Evolutionary conservation across 805 yeast genomes (phyloP), one percentile per base, ranked within the genome.

Genomic region (Sugiyamaella mastotermitis): DNA sequence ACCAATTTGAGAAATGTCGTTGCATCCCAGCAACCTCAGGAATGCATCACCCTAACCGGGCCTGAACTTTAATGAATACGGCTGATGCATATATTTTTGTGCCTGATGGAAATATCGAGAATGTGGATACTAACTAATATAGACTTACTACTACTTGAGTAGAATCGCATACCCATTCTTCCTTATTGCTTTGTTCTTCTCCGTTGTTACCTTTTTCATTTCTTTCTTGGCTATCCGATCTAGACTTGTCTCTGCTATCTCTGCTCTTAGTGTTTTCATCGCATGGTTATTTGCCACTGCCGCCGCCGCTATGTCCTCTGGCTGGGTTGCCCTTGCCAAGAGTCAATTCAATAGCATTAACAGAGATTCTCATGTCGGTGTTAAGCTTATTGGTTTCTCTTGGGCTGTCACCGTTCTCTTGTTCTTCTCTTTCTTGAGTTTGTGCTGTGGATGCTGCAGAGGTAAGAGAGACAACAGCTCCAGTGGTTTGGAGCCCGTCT

Each of bases 291-390:
- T 49, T 33, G 36, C 45, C 19, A 39, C 53, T 26, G 79, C 80
- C 35, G 84, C 81, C 38, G 80, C 82, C 31, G 65, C 83, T 9
- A 65, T 80, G 55, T 74, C 77, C 58, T 85, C 95, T 23, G 92
- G 94, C 2, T 83, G 74, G 31, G 60, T 72, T 45, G 94, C 81
- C n/a, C 56, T 83, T 65, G 92, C 84, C 33, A 79, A 70, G 57
- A 68, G 76, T 51, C 80, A 81, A 19, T 88, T 88, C 72, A 54
- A 59, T 27, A 56, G 64, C 43, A 72, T 59, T 20, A 69, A 64
- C 30, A 25, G 31, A 30, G 53, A 44, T 26, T 60, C 62, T 22
- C 39, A 34, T 34, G 47, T 58, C 8, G 61, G 55, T 20, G 55
- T 51, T 30, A 56, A 64, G 43, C 40, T 60, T 33, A 66, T 81